Percentiles rank a stretch among this genome's conserved stretches.
These are phyloP conservation scores for Anisodus tanguticus DNA, from an alignment of 257 asterid genomes.

Conservation along the genomic window DNA sequence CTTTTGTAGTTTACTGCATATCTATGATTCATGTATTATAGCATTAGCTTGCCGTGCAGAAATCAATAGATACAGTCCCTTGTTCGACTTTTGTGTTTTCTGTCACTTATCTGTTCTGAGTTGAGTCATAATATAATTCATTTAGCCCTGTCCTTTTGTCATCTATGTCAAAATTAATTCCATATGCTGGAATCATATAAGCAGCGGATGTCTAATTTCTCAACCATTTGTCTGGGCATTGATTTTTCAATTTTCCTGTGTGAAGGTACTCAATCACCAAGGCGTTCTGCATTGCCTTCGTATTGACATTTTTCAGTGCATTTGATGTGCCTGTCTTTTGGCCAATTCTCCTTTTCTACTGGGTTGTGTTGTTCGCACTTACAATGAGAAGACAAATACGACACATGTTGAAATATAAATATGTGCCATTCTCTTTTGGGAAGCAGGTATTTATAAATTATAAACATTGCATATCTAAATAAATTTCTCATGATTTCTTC, in stretches of 20 bases:
- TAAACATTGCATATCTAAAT: neutral
- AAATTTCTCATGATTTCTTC: neutral
- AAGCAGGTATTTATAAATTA: constrained; percentile 50
- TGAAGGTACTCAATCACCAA: constrained; percentile 63
- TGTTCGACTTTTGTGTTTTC: neutral
- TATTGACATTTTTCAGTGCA: constrained; percentile 54
- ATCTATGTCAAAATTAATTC: constrained; percentile 2
- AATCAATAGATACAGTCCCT: neutral
- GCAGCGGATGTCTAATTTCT: neutral
- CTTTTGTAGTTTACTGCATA: neutral
- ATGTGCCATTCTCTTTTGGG: constrained; percentile 59
- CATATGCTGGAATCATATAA: neutral
- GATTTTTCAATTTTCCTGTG: constrained; percentile 11
- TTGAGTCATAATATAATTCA: neutral
- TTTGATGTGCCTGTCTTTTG: constrained; percentile 72
- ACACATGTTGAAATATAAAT: constrained; percentile 68
- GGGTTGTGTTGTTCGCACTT: constrained; percentile 58
- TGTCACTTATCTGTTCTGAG: neutral
- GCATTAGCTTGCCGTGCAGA: neutral
- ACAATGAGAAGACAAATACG: constrained; percentile 60
- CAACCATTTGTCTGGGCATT: neutral
- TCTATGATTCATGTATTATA: neutral
- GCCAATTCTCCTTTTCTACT: constrained; percentile 74
- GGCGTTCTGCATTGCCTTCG: constrained; percentile 60
- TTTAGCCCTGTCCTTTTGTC: neutral